Evolutionary conservation across 1,284 basidiomycete species (phyloP).

Genomic region (Tilletia indica): DNA sequence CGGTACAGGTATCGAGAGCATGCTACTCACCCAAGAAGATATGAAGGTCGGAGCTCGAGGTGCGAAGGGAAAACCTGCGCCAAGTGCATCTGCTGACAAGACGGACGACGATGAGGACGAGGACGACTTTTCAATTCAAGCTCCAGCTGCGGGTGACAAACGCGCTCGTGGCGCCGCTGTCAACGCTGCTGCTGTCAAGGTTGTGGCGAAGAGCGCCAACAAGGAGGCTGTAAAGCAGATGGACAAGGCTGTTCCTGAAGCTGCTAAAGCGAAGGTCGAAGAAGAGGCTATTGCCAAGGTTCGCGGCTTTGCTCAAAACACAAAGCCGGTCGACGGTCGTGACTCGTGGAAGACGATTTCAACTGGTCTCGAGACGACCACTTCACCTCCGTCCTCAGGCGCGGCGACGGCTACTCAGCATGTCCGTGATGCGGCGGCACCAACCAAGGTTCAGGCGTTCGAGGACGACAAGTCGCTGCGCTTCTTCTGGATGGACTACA

Average conservation of each 20-base stretch:
- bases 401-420: neutral
- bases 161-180: conserved; percentile 1
- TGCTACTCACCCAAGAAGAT: conserved; percentile 29
- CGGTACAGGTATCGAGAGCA: conserved; percentile 9
- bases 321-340: conserved; percentile 2
- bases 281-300: conserved; percentile 9
- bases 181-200: conserved; percentile 20
- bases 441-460: conserved; percentile 37
- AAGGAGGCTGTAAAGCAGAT: neutral
- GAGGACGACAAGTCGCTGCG: conserved; percentile 44
- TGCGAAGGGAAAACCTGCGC: no score
- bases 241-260: neutral
- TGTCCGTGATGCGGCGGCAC: conserved; percentile 17
- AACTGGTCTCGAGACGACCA: neutral
- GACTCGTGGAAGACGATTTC: conserved; percentile 15
- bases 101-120: conserved; percentile 29
- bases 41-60: conserved; percentile 35
- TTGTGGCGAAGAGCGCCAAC: neutral
- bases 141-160: neutral
- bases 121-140: conserved; percentile 32
- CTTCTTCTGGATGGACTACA: conserved; percentile 55
- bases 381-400: neutral
- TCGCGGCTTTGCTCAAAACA: neutral
- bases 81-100: neutral
- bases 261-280: conserved; percentile 4